Evolutionary conservation across 331 rosid genomes (phyloP).

Genomic region (Pyrus hybrid): DNA sequence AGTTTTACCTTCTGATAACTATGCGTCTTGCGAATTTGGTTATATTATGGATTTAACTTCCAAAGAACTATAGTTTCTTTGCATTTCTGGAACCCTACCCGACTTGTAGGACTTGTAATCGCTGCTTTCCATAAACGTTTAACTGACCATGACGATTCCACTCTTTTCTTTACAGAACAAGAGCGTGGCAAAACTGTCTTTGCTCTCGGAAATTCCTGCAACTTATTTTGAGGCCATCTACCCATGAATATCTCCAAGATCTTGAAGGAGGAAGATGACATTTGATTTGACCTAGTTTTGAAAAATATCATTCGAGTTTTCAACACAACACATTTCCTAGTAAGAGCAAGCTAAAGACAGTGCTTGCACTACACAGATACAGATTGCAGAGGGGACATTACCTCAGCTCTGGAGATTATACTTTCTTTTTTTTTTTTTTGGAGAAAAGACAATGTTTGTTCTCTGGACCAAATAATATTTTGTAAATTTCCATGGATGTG

Average conservation of each 20-base stretch:
- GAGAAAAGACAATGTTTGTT: background rate
- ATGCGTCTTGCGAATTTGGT: background rate
- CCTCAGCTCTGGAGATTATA: background rate
- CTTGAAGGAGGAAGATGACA: background rate
- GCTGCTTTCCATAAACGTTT: background rate
- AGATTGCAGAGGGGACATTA: background rate
- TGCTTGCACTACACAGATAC: background rate
- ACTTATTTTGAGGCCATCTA: slow-evolving; percentile 27
- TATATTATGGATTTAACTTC: background rate
- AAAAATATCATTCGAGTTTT: background rate
- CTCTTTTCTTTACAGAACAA: slow-evolving; percentile 19
- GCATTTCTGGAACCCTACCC: background rate
- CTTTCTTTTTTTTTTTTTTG: background rate
- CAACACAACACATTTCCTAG: background rate
- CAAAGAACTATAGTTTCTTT: background rate
- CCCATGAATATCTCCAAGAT: background rate
- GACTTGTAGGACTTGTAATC: background rate
- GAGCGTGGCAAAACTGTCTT: slow-evolving; percentile 21
- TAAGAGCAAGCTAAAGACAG: background rate
- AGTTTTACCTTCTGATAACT: background rate
- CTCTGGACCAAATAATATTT: background rate
- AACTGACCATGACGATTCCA: background rate
- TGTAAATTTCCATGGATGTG: background rate
- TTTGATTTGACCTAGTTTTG: background rate
- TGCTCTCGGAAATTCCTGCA: slow-evolving; percentile 30